These are phyloP conservation scores for Fusarium armeniacum DNA, from an alignment of 2,329 filamentous ascomycete species.

Conservation along the genomic window DNA sequence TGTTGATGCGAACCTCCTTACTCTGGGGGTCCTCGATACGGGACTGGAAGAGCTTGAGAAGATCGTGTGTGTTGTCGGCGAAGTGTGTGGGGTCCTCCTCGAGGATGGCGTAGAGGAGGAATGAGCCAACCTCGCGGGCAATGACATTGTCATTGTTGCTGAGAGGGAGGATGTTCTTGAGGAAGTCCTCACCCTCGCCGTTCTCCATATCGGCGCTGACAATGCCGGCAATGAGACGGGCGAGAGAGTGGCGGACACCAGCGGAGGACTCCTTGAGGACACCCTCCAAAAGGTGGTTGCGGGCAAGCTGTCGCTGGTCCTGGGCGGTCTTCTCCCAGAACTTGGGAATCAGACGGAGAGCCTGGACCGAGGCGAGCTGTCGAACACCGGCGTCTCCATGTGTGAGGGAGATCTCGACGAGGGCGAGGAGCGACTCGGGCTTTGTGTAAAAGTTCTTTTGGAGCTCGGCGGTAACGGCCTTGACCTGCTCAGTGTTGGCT, in stretches of 20 bases:
- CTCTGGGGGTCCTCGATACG: conserved; percentile 93
- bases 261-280: conserved; percentile 83
- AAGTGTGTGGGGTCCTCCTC: conserved; percentile 90
- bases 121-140: conserved; percentile 91
- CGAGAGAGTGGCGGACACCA: conserved; percentile 86
- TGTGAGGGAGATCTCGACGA: conserved; percentile 89
- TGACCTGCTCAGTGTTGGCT: conserved; percentile 92
- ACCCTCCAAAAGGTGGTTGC: conserved; percentile 85
- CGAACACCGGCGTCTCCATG: conserved; percentile 80
- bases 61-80: conserved; percentile 81
- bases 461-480: conserved; percentile 88
- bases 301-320: conserved; percentile 83
- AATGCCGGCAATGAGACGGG: conserved; percentile 88
- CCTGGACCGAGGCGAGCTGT: conserved; percentile 93
- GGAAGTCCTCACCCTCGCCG: conserved; percentile 86
- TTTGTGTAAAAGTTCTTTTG: conserved; percentile 94
- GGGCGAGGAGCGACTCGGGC: conserved; percentile 84
- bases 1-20: conserved; percentile 93
- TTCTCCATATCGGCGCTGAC: conserved; percentile 82
- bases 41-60: conserved; percentile 86
- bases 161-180: conserved; percentile 83
- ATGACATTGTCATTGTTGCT: conserved; percentile 79
- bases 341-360: conserved; percentile 83
- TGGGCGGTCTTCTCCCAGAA: conserved; percentile 84
- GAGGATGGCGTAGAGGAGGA: conserved; percentile 91